Conservation (phyloP, 805 yeast species). For the Kodamaea sagamina region DNA sequence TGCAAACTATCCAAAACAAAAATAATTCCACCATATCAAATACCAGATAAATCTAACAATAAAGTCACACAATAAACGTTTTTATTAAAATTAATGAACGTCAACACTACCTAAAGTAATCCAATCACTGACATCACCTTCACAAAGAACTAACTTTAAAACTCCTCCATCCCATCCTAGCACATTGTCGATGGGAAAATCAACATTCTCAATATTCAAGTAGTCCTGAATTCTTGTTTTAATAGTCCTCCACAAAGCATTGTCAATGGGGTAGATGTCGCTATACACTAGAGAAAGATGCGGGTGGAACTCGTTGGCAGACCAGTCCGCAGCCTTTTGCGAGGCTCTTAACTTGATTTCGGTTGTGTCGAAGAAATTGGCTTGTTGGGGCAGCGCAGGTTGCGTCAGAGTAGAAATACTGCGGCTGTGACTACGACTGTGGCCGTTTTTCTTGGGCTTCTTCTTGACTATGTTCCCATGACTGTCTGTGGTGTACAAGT, state of each 20-base stretch:
- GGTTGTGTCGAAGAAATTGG: conserved; percentile 30
- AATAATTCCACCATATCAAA: neutral
- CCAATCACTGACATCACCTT: conserved; percentile 75
- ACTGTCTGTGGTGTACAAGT: conserved; percentile 37
- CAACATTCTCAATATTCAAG: conserved; percentile 50
- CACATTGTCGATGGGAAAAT: conserved; percentile 36
- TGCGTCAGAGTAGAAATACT: conserved; percentile 4
- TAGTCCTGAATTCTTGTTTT: conserved; percentile 67
- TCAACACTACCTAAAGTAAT: conserved; percentile 57
- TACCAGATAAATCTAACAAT: neutral
- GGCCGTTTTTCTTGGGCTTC: conserved; percentile 22
- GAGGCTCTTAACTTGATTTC: conserved; percentile 47
- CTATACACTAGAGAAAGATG: conserved; percentile 75
- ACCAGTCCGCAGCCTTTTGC: conserved; percentile 55
- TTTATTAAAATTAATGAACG: conserved; percentile 26
- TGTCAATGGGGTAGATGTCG: conserved; percentile 62
- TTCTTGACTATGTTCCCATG: conserved; percentile 33
- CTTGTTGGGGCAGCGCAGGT: conserved; percentile 2
- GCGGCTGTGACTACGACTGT: conserved; percentile 7
- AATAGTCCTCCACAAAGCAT: conserved; percentile 63
- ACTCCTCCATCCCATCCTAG: conserved; percentile 72
- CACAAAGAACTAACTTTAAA: conserved; percentile 64
- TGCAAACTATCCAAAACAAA: no score
- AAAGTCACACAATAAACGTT: neutral
- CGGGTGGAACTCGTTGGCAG: conserved; percentile 58